Conservation (phyloP, 306 rosid species). For the Purshia tridentata region DNA sequence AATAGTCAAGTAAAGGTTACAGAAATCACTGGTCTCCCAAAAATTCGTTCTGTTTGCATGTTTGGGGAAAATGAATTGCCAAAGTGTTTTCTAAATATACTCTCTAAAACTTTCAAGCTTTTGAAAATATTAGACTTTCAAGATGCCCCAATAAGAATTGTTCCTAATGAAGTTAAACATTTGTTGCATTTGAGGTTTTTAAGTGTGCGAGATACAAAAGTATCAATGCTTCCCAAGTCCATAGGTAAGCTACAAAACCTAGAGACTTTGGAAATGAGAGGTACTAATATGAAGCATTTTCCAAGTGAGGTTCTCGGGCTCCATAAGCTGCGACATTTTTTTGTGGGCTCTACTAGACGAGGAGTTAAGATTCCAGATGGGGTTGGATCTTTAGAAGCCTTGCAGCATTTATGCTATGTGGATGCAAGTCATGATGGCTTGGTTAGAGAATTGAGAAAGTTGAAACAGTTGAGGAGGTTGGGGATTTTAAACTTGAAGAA, state of each 20-base stretch:
- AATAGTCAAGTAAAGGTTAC: not conserved
- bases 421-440: not conserved
- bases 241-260: slow-evolving; percentile 16
- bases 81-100: not conserved
- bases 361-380: not conserved
- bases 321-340: slow-evolving; percentile 3
- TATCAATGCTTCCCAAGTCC: slow-evolving; percentile 18
- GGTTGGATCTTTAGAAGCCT: slow-evolving; percentile 6
- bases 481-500: not conserved
- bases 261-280: slow-evolving; percentile 12
- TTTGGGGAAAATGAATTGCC: not conserved
- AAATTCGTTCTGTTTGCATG: slow-evolving; percentile 10
- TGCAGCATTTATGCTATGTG: not conserved
- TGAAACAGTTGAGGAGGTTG: not conserved
- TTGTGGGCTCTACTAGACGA: not conserved
- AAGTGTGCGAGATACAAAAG: slow-evolving; percentile 18
- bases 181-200: slow-evolving; percentile 19
- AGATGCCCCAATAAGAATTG: slow-evolving; percentile 15
- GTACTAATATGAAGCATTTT: slow-evolving; percentile 2
- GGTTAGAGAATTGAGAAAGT: not conserved
- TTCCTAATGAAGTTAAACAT: not conserved
- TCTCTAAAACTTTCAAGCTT: not conserved
- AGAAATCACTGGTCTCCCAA: not conserved
- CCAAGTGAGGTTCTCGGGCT: not conserved
- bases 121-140: slow-evolving; percentile 15